A percentile compares a stretch with the other conserved stretches of the same genome.
These are phyloP conservation scores for Picochlorum costavermella DNA, from an alignment of 139 green algal species.

Conservation along the genomic window DNA sequence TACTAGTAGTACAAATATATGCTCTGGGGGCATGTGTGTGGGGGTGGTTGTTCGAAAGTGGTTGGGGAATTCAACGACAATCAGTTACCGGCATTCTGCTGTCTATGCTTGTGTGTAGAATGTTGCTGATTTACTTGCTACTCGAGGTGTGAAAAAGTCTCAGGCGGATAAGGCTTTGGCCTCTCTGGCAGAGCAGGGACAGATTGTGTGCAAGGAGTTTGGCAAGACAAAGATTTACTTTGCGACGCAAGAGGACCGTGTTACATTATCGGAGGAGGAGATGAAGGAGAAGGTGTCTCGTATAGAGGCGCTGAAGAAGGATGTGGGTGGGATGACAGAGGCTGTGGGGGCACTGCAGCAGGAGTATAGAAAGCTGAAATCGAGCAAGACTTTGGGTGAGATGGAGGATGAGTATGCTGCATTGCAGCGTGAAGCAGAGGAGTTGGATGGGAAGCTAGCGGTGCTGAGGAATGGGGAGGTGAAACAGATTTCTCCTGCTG, in stretches of 20 bases:
- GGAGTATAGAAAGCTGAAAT: neutral
- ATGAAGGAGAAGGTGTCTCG: neutral
- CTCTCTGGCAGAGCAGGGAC: constrained; percentile 31
- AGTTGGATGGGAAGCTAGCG: constrained; percentile 11
- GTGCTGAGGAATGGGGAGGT: constrained; percentile 7
- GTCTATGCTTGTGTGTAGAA: constrained; percentile 23
- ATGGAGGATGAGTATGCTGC: constrained; percentile 10
- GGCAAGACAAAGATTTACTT: constrained; percentile 63
- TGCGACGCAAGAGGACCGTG: constrained; percentile 38
- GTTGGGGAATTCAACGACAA: neutral
- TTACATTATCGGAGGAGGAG: neutral
- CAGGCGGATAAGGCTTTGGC: constrained; percentile 54
- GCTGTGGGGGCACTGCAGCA: too few species aligned
- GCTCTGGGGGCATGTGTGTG: neutral
- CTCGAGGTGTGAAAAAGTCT: constrained; percentile 62
- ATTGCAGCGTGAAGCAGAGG: constrained; percentile 14
- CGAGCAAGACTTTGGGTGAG: constrained; percentile 29
- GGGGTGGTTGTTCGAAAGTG: neutral
- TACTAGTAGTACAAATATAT: neutral
- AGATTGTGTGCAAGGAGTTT: constrained; percentile 54
- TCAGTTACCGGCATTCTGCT: neutral
- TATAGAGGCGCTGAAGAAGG: neutral
- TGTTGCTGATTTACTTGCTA: constrained; percentile 52
- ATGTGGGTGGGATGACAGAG: neutral
- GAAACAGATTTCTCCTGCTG: constrained; percentile 11